Evolutionary conservation across 805 yeast genomes (phyloP), one percentile per base, ranked within the genome.

Genomic region (Candida nitratophila): DNA sequence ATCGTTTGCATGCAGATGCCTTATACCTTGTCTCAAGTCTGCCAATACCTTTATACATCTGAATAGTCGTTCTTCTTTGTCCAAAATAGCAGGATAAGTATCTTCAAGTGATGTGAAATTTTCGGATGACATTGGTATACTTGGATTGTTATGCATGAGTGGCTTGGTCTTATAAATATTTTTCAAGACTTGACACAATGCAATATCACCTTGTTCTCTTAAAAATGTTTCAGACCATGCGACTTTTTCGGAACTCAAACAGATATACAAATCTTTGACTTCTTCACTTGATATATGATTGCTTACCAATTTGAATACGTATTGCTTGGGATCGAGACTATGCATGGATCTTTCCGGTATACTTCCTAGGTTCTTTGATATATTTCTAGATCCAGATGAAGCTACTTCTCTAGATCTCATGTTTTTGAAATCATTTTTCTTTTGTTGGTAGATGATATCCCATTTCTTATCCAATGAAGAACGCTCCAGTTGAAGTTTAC

Each of bases 371-470:
- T 21, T 47, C 42, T 32, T 30, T 14, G 46, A n/a, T 11, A 16
- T 16, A 41, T 16, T 17, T 33, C 34, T 27, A 16, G 36, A n/a
- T 16, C 15, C n/a, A 22, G 40, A 14, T 10, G 40, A 17, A 20
- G 36, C 16, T 11, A 26, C 29, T 27, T 35, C 32, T 21, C 22
- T 14, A 38, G 57, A 35, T 30, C 60, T 52, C 44, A 55, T 55
- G 51, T 83, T 79, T 54, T 83, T 83, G 54, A 71, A 71, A 55
- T 89, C 96, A 7, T 90, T 76, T 39, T 86, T 72, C 21, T 83
- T 79, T 60, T 89, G 96, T 61, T 90, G 97, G 51, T 84, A 79
- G 35, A 90, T 83, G 51, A 90, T 72, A 83, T 86, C 81, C 96
- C 96, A 89, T 64, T 91, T 91, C 54, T 88, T 86, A 40, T 83